These are phyloP conservation scores for Teratosphaeria destructans DNA, from an alignment of 2,329 filamentous ascomycete genomes.

Conservation along the genomic window DNA sequence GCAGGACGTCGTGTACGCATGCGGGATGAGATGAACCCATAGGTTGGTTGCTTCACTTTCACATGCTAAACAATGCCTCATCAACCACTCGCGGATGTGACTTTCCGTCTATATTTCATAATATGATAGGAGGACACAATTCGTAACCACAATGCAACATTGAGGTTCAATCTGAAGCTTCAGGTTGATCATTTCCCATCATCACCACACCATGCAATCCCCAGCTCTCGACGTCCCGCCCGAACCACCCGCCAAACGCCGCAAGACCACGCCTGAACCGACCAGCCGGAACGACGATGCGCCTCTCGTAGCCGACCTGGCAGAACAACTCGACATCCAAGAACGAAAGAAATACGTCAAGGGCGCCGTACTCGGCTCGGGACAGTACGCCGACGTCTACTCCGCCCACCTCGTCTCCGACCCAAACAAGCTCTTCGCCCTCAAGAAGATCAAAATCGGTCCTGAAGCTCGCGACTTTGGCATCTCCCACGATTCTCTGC, in stretches of 20 bases:
- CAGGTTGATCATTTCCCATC: not conserved
- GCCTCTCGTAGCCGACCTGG: constrained; percentile 26
- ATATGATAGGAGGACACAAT: not conserved
- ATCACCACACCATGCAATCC: constrained; percentile 12
- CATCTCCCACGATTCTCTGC: constrained; percentile 85
- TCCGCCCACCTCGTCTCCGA: constrained; percentile 68
- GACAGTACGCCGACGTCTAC: constrained; percentile 94
- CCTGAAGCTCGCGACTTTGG: constrained; percentile 74
- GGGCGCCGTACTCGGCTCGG: constrained; percentile 85
- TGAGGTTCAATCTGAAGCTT: not conserved
- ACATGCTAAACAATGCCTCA: not conserved
- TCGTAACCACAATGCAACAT: not conserved
- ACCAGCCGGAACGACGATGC: constrained; percentile 5
- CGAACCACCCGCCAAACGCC: constrained; percentile 22
- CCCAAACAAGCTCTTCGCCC: constrained; percentile 67
- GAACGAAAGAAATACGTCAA: constrained; percentile 79
- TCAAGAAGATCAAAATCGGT: constrained; percentile 86
- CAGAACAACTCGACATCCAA: constrained; percentile 38
- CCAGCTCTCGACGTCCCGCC: constrained; percentile 24
- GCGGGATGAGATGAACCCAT: not conserved
- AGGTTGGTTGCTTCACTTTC: not conserved
- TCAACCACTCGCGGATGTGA: not conserved
- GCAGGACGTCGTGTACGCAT: not conserved
- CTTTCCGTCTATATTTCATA: not conserved
- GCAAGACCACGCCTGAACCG: constrained; percentile 15